Evolutionary conservation across 1,284 basidiomycete species (phyloP).

Genomic region (Amylostereum areolatum): DNA sequence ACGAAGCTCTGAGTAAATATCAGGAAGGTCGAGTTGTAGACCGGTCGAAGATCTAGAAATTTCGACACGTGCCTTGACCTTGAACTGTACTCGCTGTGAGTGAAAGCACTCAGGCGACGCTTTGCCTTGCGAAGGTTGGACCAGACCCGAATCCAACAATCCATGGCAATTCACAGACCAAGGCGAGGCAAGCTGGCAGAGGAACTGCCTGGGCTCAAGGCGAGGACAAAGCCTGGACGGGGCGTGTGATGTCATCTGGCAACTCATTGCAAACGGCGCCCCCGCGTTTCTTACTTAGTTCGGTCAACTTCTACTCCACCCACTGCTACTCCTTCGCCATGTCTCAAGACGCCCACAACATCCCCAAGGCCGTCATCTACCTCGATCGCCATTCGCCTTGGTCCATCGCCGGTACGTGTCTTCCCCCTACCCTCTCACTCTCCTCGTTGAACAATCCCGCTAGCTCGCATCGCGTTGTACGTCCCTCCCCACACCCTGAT

Average conservation of each 20-base stretch:
- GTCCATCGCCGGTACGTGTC: conserved; percentile 51
- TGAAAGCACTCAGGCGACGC: too few relatives aligned
- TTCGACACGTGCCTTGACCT: conserved; percentile 13
- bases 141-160: too few relatives aligned
- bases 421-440: neutral
- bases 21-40: neutral
- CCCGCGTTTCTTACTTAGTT: too few relatives aligned
- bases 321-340: conserved; percentile 7
- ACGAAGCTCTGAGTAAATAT: neutral
- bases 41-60: conserved; percentile 10
- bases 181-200: too few relatives aligned
- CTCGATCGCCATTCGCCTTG: conserved; percentile 51
- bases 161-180: too few relatives aligned
- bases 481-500: neutral
- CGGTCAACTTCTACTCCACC: neutral
- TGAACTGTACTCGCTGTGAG: too few relatives aligned
- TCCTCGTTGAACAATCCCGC: neutral
- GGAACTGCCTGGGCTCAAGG: too few relatives aligned
- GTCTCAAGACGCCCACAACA: conserved; percentile 6
- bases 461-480: conserved; percentile 13
- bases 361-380: conserved; percentile 31
- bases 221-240: too few relatives aligned
- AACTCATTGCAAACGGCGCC: too few relatives aligned
- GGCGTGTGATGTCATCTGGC: too few relatives aligned
- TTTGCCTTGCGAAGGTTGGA: too few relatives aligned